These are phyloP conservation scores for Fusarium austroafricanum DNA, from an alignment of 2,329 filamentous ascomycete genomes.

Conservation along the genomic window DNA sequence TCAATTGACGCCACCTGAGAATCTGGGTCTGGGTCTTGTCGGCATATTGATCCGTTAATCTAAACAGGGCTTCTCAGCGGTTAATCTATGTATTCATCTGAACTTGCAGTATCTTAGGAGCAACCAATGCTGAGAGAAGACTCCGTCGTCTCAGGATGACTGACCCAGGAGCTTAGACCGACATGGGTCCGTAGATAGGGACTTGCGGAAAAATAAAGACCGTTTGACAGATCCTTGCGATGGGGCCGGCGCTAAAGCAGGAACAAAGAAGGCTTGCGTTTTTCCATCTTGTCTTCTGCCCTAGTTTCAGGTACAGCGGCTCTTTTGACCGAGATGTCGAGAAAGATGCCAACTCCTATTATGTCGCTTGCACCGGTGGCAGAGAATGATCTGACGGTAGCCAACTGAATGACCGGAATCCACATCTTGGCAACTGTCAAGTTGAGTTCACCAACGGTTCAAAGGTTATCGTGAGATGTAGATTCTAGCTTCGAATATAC, in stretches of 20 bases:
- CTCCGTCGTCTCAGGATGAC: slow-evolving; percentile 10
- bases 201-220: slow-evolving; percentile 34
- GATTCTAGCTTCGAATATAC: neutral
- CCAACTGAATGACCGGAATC: slow-evolving; percentile 2
- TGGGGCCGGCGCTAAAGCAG: slow-evolving; percentile 36
- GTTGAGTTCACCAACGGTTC: neutral
- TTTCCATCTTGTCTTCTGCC: slow-evolving; percentile 17
- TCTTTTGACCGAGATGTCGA: slow-evolving; percentile 13
- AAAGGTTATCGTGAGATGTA: neutral
- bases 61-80: neutral
- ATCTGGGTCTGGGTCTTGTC: neutral
- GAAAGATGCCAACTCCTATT: too few species aligned
- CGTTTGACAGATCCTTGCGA: neutral
- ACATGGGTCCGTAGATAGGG: neutral
- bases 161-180: neutral
- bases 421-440: slow-evolving; percentile 2
- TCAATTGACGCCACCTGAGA: slow-evolving; percentile 11
- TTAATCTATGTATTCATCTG: neutral
- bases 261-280: slow-evolving; percentile 27
- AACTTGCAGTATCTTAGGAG: neutral
- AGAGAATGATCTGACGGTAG: neutral
- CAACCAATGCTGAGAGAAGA: neutral
- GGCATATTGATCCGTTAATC: neutral
- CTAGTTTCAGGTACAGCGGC: slow-evolving; percentile 43
- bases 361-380: slow-evolving; percentile 14